These are phyloP conservation scores for Erythrobasidium yunnanense DNA, from an alignment of 768 basidiomycete genomes.

Conservation along the genomic window DNA sequence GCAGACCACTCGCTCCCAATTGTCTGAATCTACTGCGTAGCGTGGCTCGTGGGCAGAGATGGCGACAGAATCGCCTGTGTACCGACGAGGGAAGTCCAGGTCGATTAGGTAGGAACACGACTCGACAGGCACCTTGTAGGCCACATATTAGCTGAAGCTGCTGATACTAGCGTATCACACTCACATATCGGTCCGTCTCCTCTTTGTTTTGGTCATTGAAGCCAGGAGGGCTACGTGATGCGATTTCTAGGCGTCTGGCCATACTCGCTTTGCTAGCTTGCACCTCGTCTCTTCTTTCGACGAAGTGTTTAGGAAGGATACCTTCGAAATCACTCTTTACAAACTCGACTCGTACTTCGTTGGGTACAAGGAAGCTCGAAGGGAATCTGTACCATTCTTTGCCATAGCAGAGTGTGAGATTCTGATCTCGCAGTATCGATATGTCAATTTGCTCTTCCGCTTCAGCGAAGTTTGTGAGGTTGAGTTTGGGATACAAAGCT, in stretches of 20 bases:
- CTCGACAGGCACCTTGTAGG: constrained; percentile 52
- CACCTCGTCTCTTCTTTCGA: constrained; percentile 43
- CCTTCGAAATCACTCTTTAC: constrained; percentile 86
- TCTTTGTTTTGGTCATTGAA: constrained; percentile 84
- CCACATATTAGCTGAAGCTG: constrained; percentile 24
- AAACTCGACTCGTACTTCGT: constrained; percentile 70
- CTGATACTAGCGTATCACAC: constrained; percentile 35
- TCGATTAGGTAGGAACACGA: constrained; percentile 85
- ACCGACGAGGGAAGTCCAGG: constrained; percentile 68
- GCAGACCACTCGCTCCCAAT: constrained; percentile 76
- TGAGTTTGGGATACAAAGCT: constrained; percentile 45
- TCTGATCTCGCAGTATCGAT: constrained; percentile 56
- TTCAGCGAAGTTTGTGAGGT: constrained; percentile 41
- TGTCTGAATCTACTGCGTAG: constrained; percentile 54
- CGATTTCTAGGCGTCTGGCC: constrained; percentile 52
- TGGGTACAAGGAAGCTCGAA: constrained; percentile 74
- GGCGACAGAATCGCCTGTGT: constrained; percentile 44
- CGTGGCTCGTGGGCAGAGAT: constrained; percentile 56
- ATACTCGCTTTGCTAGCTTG: constrained; percentile 42
- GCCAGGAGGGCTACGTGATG: constrained; percentile 52
- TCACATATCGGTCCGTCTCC: constrained; percentile 64
- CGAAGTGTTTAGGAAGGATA: constrained; percentile 74
- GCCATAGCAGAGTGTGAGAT: constrained; percentile 68
- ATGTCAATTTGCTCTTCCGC: constrained; percentile 53
- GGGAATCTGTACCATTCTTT: constrained; percentile 97